phyloP scores from a whole-genome alignment of 441 rosid genomes.

The Omphalea diandra region DNA sequence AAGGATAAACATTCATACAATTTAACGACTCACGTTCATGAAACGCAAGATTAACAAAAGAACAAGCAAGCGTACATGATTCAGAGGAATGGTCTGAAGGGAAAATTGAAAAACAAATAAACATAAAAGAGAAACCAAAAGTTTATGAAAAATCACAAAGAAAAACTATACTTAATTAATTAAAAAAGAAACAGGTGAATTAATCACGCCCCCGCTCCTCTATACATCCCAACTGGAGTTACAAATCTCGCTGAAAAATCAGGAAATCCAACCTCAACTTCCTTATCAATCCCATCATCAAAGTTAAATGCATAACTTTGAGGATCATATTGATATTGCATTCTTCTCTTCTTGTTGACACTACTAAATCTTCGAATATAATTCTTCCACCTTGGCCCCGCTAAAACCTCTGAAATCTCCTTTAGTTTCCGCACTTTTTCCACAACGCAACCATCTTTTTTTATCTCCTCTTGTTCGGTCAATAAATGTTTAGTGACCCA shows the following conservation, averaged over 20 bases:
- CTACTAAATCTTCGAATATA: constrained; percentile 43
- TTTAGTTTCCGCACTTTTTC: constrained; percentile 38
- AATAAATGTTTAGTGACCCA: constrained; percentile 17
- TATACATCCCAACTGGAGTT: constrained; percentile 24
- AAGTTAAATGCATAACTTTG: constrained; percentile 71
- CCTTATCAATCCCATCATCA: constrained; percentile 47
- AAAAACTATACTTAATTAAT: no score
- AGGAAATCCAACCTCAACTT: constrained; percentile 17
- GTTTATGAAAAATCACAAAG: no score
- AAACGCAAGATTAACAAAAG: no score
- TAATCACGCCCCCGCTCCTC: not conserved
- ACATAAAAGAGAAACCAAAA: no score
- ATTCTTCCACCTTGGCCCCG: constrained; percentile 70
- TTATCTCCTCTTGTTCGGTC: constrained; percentile 21
- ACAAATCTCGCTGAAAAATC: constrained; percentile 45
- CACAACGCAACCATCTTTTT: constrained; percentile 32
- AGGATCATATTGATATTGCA: constrained; percentile 57
- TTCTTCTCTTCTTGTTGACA: constrained; percentile 39
- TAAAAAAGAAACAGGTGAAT: no score
- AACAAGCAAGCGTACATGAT: no score
- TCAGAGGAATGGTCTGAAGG: no score
- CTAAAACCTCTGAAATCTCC: constrained; percentile 48
- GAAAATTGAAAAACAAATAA: no score
- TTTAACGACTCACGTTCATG: no score
- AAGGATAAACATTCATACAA: no score